Evolutionary conservation across 192 early-diverging fungal species (phyloP).

Genomic region (Entomortierella chlamydospora): DNA sequence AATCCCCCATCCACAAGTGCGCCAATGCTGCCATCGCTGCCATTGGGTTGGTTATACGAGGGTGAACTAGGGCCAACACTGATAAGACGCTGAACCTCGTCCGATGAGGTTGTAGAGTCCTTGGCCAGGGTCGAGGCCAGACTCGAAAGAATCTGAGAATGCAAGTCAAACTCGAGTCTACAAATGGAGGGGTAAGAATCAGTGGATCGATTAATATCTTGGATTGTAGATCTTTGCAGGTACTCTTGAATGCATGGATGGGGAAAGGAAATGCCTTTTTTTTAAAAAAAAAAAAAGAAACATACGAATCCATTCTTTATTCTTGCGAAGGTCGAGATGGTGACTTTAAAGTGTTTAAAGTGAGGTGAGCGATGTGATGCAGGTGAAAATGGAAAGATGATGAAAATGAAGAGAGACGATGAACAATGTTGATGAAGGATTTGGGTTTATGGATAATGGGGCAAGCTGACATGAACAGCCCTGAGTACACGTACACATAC

Average conservation of each 20-base stretch:
- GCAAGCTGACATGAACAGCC: too few relatives aligned
- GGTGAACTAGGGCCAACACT: conserved; percentile 54
- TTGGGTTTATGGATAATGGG: background rate
- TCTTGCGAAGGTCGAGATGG: background rate
- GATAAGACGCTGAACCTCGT: conserved; percentile 58
- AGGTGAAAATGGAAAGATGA: background rate
- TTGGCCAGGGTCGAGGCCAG: conserved; percentile 63
- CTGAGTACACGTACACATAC: too few relatives aligned
- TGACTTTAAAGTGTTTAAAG: background rate
- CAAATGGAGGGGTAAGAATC: too few relatives aligned
- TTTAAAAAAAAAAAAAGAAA: too few relatives aligned
- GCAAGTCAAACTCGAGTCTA: conserved; percentile 69
- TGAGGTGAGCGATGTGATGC: background rate
- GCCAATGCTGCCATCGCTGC: conserved; percentile 6
- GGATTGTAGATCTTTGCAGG: too few relatives aligned
- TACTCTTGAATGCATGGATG: too few relatives aligned
- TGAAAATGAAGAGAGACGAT: background rate
- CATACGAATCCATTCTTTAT: conserved; percentile 24
- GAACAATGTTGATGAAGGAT: background rate
- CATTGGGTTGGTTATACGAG: conserved; percentile 1
- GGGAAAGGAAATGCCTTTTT: too few relatives aligned
- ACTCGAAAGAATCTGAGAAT: conserved; percentile 62
- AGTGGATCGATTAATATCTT: too few relatives aligned
- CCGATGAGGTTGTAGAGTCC: conserved; percentile 54
- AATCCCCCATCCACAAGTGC: conserved; percentile 39